Base-by-base conservation (phyloP, 2,329 filamentous ascomycete species). In the Paecilomyces fulvus region DNA sequence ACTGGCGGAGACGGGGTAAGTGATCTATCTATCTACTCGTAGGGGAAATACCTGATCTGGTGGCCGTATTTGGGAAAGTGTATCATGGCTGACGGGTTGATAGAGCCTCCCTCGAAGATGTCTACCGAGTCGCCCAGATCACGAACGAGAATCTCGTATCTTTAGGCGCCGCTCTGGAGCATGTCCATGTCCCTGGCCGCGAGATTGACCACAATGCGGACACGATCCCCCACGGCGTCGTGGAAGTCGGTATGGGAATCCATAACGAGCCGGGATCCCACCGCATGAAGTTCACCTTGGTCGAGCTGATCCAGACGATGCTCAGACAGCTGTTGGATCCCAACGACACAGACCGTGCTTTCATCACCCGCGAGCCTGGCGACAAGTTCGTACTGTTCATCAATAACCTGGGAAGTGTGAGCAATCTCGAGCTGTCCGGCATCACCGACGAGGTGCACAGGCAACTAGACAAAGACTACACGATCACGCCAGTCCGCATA, bases 151-250 rank as follows among this genome's bases (percentile, higher is more conserved):
- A 95, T 68, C 75, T 92, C 6, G 88, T 95, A 31, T 91, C 88
- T 48, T 89, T 96, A 21, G 92, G 92, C 14, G 88, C 89, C 2
- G 92, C 89, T 54, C 76, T 96, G 48, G 87, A 88, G 61, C 92
- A 95, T 69, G 92, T 96, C n/a, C 92, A 96, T 68, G 89, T 96
- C 0, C 92, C 92, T 0, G 92, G 92, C 3, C 82, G 91, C 58
- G 81, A 77, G 1, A 68, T 77, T 6, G 37, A 43, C 37, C 72
- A 76, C 0, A 81, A 83, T 61, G 67, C 72, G 23, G 84, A 85
- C 28, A 68, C 70, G 11, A 70, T 77, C 52, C 71, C 76, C 0
- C 64, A 79, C 14, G 79, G 79, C 20, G 82, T 87, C 64, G 77
- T 86, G 21, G 85, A 88, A 71, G 77, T 88, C 60, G 86, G 86